Evolutionary conservation across 78 protist species (phyloP), one percentile per base, ranked within the genome.

Genomic region (Anaeramoeba flamelloides): DNA sequence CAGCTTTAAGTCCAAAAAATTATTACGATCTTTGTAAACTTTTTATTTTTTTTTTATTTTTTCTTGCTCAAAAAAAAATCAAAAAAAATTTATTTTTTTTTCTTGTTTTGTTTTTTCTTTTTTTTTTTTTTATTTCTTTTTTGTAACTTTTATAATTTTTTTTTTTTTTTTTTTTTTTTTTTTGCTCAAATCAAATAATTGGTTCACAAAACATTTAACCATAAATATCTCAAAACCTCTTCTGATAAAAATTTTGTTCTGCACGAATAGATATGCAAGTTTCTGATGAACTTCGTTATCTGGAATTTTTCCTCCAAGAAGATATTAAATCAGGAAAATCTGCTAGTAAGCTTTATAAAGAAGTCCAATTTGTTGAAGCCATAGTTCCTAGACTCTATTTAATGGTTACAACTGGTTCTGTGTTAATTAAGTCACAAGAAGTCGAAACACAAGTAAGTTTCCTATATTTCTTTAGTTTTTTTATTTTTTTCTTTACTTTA

Each of bases 321-420:
- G 88, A 88, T 74, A 75, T n/a, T n/a, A n/a, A n/a, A n/a, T n/a
- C n/a, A n/a, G 90, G 93, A 31, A 79, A 80, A 39, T 39, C 64
- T 34, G 84, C 92, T 82, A 78, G 79, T 31, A 93, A 93, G 69
- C 86, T 94, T 39, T 93, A 94, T 84, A 96, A 94, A 84, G 80
- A 91, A 12, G 99, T 93, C 12, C 99, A 96, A 88, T 93, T 94
- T 76, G 91, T 95, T 0, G 95, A 94, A 34, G 92, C 92, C 87
- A 90, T 96, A 40, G 81, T 96, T 31, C 97, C 99, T 26, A 87
- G 99, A 26, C 89, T 94, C 86, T 92, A 87, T 41, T 85, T 75
- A 30, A 22, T 87, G 36, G 64, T 83, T 34, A 77, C 83, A 26
- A 90, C 87, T 30, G 94, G 95, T 33, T 17, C 90, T 31, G 94